These are phyloP conservation scores for Umbelopsis sp. DNA, from an alignment of 192 early-diverging fungal species.

Conservation along the genomic window DNA sequence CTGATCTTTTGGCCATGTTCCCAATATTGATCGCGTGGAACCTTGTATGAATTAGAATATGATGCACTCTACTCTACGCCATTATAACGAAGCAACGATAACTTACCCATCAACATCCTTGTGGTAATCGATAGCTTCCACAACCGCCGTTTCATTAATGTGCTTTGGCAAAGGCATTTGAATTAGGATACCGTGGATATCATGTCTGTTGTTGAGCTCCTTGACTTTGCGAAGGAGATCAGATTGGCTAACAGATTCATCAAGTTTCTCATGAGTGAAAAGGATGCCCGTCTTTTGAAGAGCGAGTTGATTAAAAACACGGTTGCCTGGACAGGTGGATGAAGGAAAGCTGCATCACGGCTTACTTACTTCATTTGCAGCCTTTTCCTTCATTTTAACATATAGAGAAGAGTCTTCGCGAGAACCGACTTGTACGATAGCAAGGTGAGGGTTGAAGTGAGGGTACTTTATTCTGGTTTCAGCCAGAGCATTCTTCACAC, in stretches of 20 bases:
- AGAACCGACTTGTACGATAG: slow-evolving; percentile 90
- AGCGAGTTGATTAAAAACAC: neutral
- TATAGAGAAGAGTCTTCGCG: slow-evolving; percentile 93
- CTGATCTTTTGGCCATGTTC: slow-evolving; percentile 78
- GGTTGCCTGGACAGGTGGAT: neutral
- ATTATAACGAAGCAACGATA: neutral
- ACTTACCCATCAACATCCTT: slow-evolving; percentile 95
- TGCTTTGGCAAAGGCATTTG: slow-evolving; percentile 90
- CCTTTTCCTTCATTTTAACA: slow-evolving; percentile 89
- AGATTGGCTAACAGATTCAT: slow-evolving; percentile 63
- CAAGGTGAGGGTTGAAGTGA: slow-evolving; percentile 77
- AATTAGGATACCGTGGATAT: slow-evolving; percentile 94
- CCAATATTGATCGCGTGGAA: slow-evolving; percentile 96
- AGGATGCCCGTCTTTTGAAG: slow-evolving; percentile 64
- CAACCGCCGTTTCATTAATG: slow-evolving; percentile 77
- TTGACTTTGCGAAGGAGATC: slow-evolving; percentile 70
- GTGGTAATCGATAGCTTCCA: slow-evolving; percentile 76
- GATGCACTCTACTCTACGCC: neutral
- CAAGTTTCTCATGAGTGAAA: slow-evolving; percentile 68
- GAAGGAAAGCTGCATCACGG: no score
- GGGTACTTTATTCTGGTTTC: slow-evolving; percentile 64
- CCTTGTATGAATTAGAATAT: slow-evolving; percentile 34
- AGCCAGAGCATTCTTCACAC: slow-evolving; percentile 68
- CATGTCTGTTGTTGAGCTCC: slow-evolving; percentile 75
- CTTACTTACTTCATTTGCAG: slow-evolving; percentile 69